These are phyloP conservation scores for Jatropha curcas DNA, from an alignment of 345 rosid genomes.

Conservation along the genomic window DNA sequence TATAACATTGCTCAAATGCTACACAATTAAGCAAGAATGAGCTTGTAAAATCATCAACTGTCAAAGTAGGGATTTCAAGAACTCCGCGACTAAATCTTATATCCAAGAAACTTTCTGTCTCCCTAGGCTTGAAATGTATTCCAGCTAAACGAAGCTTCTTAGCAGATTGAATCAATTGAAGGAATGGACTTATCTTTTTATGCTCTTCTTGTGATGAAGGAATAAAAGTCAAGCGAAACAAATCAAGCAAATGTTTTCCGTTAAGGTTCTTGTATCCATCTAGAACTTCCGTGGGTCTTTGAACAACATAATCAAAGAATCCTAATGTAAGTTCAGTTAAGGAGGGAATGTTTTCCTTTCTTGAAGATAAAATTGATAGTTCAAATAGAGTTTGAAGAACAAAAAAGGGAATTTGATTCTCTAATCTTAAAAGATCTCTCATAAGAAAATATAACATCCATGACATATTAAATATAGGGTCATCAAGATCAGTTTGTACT, in stretches of 20 bases:
- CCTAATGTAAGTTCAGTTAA: constrained; percentile 41
- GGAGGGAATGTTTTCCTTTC: constrained; percentile 5
- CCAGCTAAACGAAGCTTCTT: constrained; percentile 51
- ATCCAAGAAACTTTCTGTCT: constrained; percentile 46
- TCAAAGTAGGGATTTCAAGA: constrained; percentile 47
- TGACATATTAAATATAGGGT: constrained; percentile 48
- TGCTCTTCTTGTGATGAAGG: constrained; percentile 22
- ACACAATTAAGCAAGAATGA: constrained; percentile 50
- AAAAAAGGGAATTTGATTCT: constrained; percentile 61
- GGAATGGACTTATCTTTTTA: constrained; percentile 15
- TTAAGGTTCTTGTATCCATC: background rate
- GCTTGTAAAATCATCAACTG: constrained; percentile 42
- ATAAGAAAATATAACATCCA: constrained; percentile 47
- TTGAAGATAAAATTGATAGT: constrained; percentile 15
- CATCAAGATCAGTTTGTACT: constrained; percentile 35
- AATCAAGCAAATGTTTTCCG: constrained; percentile 35
- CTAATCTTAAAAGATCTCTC: constrained; percentile 51
- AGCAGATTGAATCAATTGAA: constrained; percentile 39
- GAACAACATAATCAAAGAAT: constrained; percentile 40
- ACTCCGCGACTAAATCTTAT: constrained; percentile 42
- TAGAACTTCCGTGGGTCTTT: background rate
- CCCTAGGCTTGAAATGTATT: constrained; percentile 34
- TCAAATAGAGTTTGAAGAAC: constrained; percentile 44
- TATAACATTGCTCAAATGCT: constrained; percentile 55
- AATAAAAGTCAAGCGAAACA: constrained; percentile 46